phyloP scores from a whole-genome alignment of 805 yeast species.

The Pichia eremophila region DNA sequence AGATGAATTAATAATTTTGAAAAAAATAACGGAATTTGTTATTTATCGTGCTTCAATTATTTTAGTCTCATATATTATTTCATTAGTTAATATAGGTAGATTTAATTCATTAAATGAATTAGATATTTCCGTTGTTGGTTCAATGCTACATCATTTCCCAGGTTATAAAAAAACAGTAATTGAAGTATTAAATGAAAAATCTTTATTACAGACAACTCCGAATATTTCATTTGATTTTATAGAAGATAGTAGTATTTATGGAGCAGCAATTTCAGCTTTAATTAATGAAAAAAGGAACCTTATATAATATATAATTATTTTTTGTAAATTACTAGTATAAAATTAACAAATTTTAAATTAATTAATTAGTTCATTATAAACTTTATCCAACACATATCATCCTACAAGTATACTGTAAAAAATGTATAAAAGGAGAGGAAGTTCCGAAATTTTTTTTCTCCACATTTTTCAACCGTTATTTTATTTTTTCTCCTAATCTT shows the following conservation, averaged over 20 bases:
- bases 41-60: constrained; percentile 36
- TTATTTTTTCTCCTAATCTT: too few species aligned
- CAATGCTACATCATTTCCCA: constrained; percentile 10
- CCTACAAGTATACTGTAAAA: too few species aligned
- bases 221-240: constrained; percentile 2
- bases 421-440: not conserved
- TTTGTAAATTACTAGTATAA: too few species aligned
- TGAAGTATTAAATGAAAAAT: not conserved
- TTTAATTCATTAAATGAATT: not conserved
- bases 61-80: constrained; percentile 33
- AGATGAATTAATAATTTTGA: constrained; percentile 7
- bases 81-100: constrained; percentile 24
- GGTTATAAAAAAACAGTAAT: constrained; percentile 5
- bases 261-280: constrained; percentile 6
- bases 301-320: too few species aligned
- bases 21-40: constrained; percentile 27
- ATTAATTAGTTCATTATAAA: too few species aligned
- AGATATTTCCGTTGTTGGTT: constrained; percentile 9
- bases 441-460: not conserved
- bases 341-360: too few species aligned
- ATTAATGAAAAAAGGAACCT: too few species aligned
- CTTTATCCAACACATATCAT: too few species aligned
- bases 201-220: not conserved
- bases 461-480: not conserved
- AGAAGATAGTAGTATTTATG: constrained; percentile 6